Percentiles rank a stretch among this genome's conserved stretches.
Evolutionary conservation across 2,329 filamentous ascomycete genomes (phyloP).

Genomic region (Tolypocladium ovalisporum): DNA sequence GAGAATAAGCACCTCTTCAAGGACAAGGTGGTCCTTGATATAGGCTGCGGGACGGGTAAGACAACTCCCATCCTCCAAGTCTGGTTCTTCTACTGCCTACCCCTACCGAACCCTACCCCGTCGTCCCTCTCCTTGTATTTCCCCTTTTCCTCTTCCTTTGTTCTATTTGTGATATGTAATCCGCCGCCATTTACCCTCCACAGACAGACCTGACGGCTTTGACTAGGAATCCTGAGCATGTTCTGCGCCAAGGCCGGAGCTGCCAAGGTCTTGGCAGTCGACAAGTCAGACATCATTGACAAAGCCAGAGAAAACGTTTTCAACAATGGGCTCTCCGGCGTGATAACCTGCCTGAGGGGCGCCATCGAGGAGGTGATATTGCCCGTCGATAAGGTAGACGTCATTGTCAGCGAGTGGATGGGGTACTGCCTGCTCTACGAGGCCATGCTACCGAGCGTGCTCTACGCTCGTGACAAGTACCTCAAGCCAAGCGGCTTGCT

Average conservation of each 20-base stretch:
- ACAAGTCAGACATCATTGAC: conserved; percentile 83
- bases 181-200: not conserved
- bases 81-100: not conserved
- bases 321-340: conserved; percentile 62
- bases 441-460: conserved; percentile 88
- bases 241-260: conserved; percentile 90
- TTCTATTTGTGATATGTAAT: too few relatives aligned
- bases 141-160: not conserved
- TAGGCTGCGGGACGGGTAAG: conserved; percentile 67
- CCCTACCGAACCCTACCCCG: not conserved
- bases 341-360: conserved; percentile 71
- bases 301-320: conserved; percentile 79
- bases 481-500: conserved; percentile 70
- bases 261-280: conserved; percentile 76
- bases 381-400: conserved; percentile 73
- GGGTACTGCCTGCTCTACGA: conserved; percentile 89
- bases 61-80: not conserved
- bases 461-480: conserved; percentile 81
- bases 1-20: conserved; percentile 79
- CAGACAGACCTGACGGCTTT: not conserved
- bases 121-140: not conserved
- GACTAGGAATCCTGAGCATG: conserved; percentile 72
- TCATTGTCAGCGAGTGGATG: conserved; percentile 98
- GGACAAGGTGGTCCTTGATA: conserved; percentile 79
- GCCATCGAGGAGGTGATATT: conserved; percentile 79